These are phyloP conservation scores for Trypanosoma cruzi DNA, from an alignment of 208 protist species.

Conservation along the genomic window DNA sequence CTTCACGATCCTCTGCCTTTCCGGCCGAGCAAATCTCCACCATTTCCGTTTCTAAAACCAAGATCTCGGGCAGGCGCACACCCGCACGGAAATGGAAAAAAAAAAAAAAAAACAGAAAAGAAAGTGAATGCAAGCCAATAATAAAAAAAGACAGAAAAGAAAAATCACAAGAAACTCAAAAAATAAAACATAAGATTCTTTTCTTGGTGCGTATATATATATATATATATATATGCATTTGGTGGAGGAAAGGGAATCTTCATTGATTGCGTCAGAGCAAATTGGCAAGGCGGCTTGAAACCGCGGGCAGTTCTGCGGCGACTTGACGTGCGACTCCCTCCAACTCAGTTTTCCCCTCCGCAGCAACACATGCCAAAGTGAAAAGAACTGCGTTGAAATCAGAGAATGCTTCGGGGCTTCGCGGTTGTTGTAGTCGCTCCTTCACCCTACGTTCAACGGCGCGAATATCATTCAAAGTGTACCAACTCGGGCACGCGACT, in stretches of 20 bases:
- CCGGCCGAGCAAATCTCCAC: background rate
- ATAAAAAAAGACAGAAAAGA: background rate
- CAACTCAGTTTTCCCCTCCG: slow-evolving; percentile 36
- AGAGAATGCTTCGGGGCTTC: slow-evolving; percentile 17
- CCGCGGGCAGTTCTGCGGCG: slow-evolving; percentile 46
- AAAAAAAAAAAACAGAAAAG: slow-evolving; percentile 2
- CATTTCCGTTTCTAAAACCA: slow-evolving; percentile 7
- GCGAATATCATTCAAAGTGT: slow-evolving; percentile 29
- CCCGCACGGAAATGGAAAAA: background rate
- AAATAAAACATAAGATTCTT: slow-evolving; percentile 10
- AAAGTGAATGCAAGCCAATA: background rate
- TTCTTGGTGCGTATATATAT: background rate
- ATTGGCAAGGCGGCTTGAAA: slow-evolving; percentile 26
- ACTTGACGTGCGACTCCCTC: slow-evolving; percentile 22
- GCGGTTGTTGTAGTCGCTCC: slow-evolving; percentile 23
- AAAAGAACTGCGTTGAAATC: slow-evolving; percentile 58
- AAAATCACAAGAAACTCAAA: no score
- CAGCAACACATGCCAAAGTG: slow-evolving; percentile 47
- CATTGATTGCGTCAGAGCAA: slow-evolving; percentile 12
- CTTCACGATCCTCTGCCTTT: slow-evolving; percentile 40
- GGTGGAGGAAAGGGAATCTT: background rate
- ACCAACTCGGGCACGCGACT: slow-evolving; percentile 31
- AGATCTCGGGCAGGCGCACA: background rate
- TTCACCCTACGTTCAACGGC: slow-evolving; percentile 36
- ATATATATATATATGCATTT: slow-evolving; percentile 4